Percentiles rank a stretch among this genome's conserved stretches.
These are phyloP conservation scores for Calonectria crousiana DNA, from an alignment of 2,329 filamentous ascomycete species.

Conservation along the genomic window DNA sequence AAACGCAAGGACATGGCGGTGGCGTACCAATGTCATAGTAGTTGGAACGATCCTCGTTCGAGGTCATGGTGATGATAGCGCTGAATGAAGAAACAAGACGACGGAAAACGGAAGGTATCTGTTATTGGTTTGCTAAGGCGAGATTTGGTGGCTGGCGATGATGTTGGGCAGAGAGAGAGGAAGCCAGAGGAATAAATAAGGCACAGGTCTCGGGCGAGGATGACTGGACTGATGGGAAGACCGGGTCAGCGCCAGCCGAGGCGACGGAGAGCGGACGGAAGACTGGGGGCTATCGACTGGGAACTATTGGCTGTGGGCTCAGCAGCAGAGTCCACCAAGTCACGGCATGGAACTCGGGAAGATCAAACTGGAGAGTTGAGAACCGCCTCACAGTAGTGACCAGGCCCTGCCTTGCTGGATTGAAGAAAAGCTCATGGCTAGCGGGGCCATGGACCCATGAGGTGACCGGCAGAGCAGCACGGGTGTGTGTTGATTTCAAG, in stretches of 20 bases:
- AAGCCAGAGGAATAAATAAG: constrained; percentile 14
- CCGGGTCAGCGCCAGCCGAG: constrained; percentile 20
- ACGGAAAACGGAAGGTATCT: constrained; percentile 9
- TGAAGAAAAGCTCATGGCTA: background rate
- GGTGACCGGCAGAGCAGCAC: background rate
- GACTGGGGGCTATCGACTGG: background rate
- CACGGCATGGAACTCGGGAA: constrained; percentile 30
- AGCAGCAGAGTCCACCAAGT: constrained; percentile 12
- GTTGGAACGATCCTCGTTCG: constrained; percentile 32
- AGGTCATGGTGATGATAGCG: constrained; percentile 29
- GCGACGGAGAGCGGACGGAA: background rate
- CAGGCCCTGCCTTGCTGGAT: background rate
- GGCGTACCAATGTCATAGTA: constrained; percentile 60
- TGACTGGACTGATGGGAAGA: constrained; percentile 5
- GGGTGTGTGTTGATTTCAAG: constrained; percentile 1
- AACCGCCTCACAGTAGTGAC: background rate
- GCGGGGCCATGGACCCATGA: constrained; percentile 1
- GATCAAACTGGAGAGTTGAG: constrained; percentile 15
- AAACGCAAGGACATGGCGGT: background rate
- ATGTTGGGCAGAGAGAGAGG: background rate
- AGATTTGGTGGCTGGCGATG: background rate
- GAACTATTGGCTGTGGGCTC: background rate
- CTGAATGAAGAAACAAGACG: constrained; percentile 9
- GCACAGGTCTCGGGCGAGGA: background rate
- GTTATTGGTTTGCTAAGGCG: background rate